Base-by-base conservation (phyloP, 2,329 filamentous ascomycete genomes). In the Xylariales sp. region DNA sequence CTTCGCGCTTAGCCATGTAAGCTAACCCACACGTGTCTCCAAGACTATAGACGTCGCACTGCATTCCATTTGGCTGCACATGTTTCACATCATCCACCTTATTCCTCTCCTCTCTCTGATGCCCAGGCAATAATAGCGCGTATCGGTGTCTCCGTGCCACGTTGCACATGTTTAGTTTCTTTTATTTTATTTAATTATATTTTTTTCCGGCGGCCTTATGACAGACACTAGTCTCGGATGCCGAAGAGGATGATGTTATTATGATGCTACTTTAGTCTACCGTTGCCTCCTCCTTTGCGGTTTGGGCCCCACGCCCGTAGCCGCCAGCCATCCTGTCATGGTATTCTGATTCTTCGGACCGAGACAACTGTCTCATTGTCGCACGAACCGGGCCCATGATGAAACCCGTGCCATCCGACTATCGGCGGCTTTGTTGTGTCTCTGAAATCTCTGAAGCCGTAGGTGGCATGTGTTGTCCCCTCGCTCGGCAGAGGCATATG, bases 371-470 rank as follows among this genome's bases (percentile, higher is more conserved):
- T 46, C 36, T 59, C 56, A 50, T 36, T 64, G 60, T 54, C 43
- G 55, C 43, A 56, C 56, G 41, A 50, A 43, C 32, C 30, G 48
- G 49, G n/a, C 58, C 46, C 54, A 63, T 52, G 49, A 59, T 53
- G 1, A 3, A 36, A 23, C 39, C 34, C 45, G 49, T 56, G 30
- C 49, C 32, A 50, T 46, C 32, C 52, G 53, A 32, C 30, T 50
- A 52, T 4, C 10, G 55, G 61, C 23, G 53, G 46, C 52, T 43
- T 52, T 50, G 65, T 46, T 52, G 58, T 64, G 58, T 58, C 65
- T 65, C 30, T 46, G 36, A 68, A 36, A 60, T 66, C 28, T 50
- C 56, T 61, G 58, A 65, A 10, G 65, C 43, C 12, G 68, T 68
- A 60, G 52, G 64, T 23, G 23, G 23, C 2, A 23, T 23, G 64